Evolutionary conservation across 257 asterid species (phyloP).

Genomic region (Solanum peruvianum): DNA sequence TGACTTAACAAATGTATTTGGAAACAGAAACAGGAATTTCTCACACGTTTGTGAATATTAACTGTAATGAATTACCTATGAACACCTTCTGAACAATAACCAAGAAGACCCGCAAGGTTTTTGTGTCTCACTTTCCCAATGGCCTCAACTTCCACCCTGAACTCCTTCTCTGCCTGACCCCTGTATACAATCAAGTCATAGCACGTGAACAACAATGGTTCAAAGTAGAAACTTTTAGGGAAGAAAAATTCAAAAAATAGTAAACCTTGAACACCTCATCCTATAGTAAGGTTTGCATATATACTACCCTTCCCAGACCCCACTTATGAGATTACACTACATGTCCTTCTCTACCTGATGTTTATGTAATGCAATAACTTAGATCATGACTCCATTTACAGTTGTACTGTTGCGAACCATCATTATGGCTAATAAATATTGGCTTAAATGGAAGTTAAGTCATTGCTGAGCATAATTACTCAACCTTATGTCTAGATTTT

Average conservation of each 20-base stretch:
- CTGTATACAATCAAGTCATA: conserved; percentile 21
- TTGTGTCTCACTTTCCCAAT: conserved; percentile 97
- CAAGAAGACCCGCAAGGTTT: conserved; percentile 87
- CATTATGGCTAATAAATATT: neutral
- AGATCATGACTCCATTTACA: neutral
- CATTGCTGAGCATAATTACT: neutral
- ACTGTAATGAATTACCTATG: conserved; percentile 40
- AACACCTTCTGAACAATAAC: conserved; percentile 89
- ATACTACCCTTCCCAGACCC: neutral
- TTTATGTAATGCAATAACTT: neutral
- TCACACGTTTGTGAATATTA: neutral
- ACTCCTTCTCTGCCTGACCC: conserved; percentile 97
- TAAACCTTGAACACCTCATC: neutral
- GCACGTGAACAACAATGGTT: neutral
- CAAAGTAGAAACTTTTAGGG: neutral
- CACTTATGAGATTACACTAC: neutral
- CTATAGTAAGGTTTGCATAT: neutral
- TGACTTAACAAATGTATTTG: neutral
- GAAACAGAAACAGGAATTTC: neutral
- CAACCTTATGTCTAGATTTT: neutral
- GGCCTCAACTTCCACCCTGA: conserved; percentile 97
- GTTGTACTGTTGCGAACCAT: neutral
- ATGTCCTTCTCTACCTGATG: neutral
- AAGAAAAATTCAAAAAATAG: neutral
- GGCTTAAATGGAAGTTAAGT: neutral